Conservation (phyloP, 805 yeast genomes). For the Isabelozyma gotoi region DNA sequence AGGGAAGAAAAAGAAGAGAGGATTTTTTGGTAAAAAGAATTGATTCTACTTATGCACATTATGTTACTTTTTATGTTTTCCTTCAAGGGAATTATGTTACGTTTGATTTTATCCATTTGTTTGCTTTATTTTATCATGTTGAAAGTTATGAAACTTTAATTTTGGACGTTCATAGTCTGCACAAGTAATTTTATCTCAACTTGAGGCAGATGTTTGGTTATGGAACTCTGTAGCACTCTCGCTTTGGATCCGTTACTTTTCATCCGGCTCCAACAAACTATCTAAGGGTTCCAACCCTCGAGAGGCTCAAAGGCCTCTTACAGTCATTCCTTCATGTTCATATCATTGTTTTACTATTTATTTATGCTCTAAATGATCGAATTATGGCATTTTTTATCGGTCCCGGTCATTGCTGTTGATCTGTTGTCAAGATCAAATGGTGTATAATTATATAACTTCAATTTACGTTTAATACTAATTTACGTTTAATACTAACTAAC, state of each 20-base stretch:
- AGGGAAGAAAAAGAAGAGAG: constrained; percentile 27
- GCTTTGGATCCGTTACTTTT: too few relatives aligned
- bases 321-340: not conserved
- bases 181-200: not conserved
- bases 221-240: too few relatives aligned
- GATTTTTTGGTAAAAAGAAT: constrained; percentile 21
- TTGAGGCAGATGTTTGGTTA: not conserved
- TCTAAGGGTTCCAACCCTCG: not conserved
- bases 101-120: not conserved
- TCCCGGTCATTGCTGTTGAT: not conserved
- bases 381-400: too few relatives aligned
- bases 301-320: not conserved
- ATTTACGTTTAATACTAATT: not conserved
- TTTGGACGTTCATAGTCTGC: too few relatives aligned
- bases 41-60: not conserved
- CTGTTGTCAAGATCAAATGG: not conserved
- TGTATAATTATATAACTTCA: not conserved
- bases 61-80: too few relatives aligned
- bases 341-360: not conserved
- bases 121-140: not conserved
- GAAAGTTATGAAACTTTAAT: not conserved
- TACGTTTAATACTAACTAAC: not conserved
- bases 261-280: not conserved
- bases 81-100: not conserved
- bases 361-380: not conserved